Evolutionary conservation across 2,329 filamentous ascomycete genomes (phyloP), one percentile per base, ranked within the genome.

Genomic region (Monosporascus sp.): DNA sequence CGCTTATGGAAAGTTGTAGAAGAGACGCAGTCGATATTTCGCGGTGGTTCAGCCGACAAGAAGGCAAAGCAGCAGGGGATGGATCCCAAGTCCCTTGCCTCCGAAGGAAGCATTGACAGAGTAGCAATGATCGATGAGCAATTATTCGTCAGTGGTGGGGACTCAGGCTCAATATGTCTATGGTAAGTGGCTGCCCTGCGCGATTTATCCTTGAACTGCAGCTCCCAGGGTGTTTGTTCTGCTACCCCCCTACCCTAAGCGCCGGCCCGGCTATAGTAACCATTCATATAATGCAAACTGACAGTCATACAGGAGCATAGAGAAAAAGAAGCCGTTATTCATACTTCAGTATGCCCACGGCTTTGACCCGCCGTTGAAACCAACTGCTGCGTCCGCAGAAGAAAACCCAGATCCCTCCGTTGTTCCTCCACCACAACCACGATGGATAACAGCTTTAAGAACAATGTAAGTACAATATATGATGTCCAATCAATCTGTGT

Each of bases 1-100:
- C 81, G 94, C 54, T 74, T 96, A 61, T 99, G 94, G 94, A 97
- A 97, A 71, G 92, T 99, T 1, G 84, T 90, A 5, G 94, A 99
- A 63, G 93, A 99, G 73, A 90, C 88, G 1, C 94, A 99, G 68
- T 82, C 99, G 6, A 92, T 97, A 2, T 99, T 97, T 72, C 86
- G 93, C 47, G 93, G 92, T 53, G 88, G 85, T 42, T 72, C 73
- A 9, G 75, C 78, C 25, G 78, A 80, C 57, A 82, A 80, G 62
- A 83, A 81, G 61, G 70, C 68, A 39, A 65, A 66, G 36, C 64
- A 65, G 3, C 62, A 68, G 3, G 67, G 68, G 54, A 59, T 77
- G 15, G 73, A 80, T 57, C 74, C 78, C 3, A 74, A 74, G n/a
- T 81, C 79, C 2, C 68, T 80, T n/a, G 75, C 79, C n/a, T 75